Conservation (phyloP, 2,329 filamentous ascomycete species). For the Phialemoniopsis sp. region DNA sequence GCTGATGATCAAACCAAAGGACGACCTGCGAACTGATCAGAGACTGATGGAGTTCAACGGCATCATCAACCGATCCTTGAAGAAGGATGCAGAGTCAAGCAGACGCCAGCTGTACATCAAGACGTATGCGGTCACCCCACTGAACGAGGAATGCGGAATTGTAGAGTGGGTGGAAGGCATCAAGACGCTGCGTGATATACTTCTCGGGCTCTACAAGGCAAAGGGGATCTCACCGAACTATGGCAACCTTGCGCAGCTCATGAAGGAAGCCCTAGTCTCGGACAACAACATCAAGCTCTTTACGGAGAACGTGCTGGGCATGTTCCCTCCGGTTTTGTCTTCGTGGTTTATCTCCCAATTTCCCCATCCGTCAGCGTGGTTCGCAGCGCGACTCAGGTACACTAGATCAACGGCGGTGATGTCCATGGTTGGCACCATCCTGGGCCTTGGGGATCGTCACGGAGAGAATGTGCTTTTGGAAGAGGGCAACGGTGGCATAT, state of each 20-base stretch:
- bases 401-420: slow-evolving; percentile 95
- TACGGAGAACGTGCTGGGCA: slow-evolving; percentile 56
- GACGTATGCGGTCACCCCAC: slow-evolving; percentile 92
- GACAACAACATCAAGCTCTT: slow-evolving; percentile 66
- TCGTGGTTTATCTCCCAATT: slow-evolving; percentile 97
- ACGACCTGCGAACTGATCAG: slow-evolving; percentile 95
- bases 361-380: slow-evolving; percentile 89
- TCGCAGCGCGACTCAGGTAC: slow-evolving; percentile 81
- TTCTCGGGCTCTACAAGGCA: slow-evolving; percentile 73
- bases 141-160: slow-evolving; percentile 96
- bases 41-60: slow-evolving; percentile 98
- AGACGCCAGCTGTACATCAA: slow-evolving; percentile 90
- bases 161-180: slow-evolving; percentile 99
- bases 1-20: slow-evolving; percentile 94
- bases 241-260: slow-evolving; percentile 55
- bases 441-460: slow-evolving; percentile 91
- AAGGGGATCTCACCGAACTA: slow-evolving; percentile 71
- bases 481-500: slow-evolving; percentile 86
- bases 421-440: slow-evolving; percentile 97
- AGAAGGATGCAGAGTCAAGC: slow-evolving; percentile 86
- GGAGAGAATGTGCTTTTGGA: slow-evolving; percentile 96
- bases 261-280: slow-evolving; percentile 58
- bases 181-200: slow-evolving; percentile 87
- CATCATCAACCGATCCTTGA: slow-evolving; percentile 94
- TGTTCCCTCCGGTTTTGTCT: slow-evolving; percentile 80